Conservation (phyloP, 192 early-diverging fungal species). For the Linnemannia hyalina region DNA sequence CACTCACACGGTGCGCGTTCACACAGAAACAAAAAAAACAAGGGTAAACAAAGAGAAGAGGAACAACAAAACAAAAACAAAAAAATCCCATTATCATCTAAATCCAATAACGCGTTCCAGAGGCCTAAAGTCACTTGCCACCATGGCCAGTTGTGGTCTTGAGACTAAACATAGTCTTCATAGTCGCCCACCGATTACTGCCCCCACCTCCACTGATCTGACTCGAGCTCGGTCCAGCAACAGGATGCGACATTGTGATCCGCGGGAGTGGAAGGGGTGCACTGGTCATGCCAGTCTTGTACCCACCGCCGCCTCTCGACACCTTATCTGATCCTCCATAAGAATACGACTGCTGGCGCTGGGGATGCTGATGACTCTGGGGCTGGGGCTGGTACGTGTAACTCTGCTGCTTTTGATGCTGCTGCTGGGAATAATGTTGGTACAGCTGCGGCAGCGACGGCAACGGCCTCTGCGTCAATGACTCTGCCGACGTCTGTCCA, state of each 20-base stretch:
- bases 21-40: neutral
- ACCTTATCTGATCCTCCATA: neutral
- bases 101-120: too few species aligned
- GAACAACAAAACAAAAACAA: too few species aligned
- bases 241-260: neutral
- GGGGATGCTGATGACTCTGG: neutral
- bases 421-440: neutral
- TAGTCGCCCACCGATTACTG: neutral
- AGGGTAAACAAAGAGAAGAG: neutral
- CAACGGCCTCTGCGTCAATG: neutral
- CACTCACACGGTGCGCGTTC: too few species aligned
- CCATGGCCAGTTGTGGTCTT: neutral
- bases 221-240: neutral
- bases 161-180: constrained; percentile 16
- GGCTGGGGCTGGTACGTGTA: neutral
- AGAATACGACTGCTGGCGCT: neutral
- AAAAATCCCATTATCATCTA: too few species aligned
- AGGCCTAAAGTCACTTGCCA: neutral
- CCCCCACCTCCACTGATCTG: neutral
- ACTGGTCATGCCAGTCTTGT: neutral
- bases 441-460: constrained; percentile 1
- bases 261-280: neutral
- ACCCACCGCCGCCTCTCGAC: neutral
- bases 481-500: neutral
- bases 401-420: neutral